Percentiles rank a stretch among this genome's conserved stretches.
These are phyloP conservation scores for Peronospora belbahrii DNA, from an alignment of 352 stramenopile species.

Conservation along the genomic window DNA sequence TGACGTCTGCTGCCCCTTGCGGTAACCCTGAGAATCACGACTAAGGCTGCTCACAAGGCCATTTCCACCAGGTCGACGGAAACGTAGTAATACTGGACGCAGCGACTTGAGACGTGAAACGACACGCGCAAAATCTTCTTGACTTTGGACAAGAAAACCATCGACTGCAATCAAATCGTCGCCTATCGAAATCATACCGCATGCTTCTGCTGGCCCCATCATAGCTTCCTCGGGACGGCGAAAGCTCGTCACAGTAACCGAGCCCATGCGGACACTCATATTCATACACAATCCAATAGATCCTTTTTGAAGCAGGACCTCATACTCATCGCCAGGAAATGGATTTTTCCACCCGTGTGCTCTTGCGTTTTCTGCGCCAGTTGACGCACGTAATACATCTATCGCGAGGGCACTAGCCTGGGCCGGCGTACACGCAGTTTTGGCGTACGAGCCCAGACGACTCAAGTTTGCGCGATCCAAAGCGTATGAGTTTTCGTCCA, in stretches of 20 bases:
- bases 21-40: conserved; percentile 42
- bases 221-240: conserved; percentile 60
- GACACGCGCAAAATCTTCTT: conserved; percentile 78
- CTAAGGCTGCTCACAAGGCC: conserved; percentile 31
- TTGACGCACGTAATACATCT: conserved; percentile 52
- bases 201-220: conserved; percentile 75
- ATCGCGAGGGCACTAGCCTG: conserved; percentile 65
- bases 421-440: conserved; percentile 45
- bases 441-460: conserved; percentile 48
- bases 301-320: conserved; percentile 82
- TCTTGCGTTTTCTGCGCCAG: conserved; percentile 30
- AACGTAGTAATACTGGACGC: conserved; percentile 70
- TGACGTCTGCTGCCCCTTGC: conserved; percentile 55
- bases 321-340: conserved; percentile 69
- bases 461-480: conserved; percentile 42
- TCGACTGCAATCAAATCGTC: conserved; percentile 83
- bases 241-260: conserved; percentile 78
- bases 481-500: conserved; percentile 55
- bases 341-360: conserved; percentile 63
- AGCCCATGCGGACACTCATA: conserved; percentile 79
- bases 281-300: conserved; percentile 86
- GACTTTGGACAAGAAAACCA: conserved; percentile 59
- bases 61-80: conserved; percentile 44
- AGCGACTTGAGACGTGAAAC: conserved; percentile 78
- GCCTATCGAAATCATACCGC: conserved; percentile 63